Evolutionary conservation across 768 basidiomycete genomes (phyloP).

Genomic region (Krasilnikovozyma curviuscula): DNA sequence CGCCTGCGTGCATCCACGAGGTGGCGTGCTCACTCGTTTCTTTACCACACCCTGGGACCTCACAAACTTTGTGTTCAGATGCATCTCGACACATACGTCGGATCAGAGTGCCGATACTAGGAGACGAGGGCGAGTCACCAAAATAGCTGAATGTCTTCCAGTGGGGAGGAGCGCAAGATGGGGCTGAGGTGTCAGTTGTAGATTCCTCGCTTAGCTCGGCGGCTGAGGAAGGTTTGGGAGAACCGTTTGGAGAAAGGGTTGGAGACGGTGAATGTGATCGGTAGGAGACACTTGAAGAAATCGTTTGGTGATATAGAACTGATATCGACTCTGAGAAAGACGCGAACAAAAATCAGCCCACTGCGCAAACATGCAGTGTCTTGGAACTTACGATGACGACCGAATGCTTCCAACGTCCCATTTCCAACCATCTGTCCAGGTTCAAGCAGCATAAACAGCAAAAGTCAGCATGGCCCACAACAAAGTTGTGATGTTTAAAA

Average conservation of each 20-base stretch:
- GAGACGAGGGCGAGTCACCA: not conserved
- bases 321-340: constrained; percentile 4
- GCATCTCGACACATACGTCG: not conserved
- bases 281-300: constrained; percentile 3
- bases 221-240: not conserved
- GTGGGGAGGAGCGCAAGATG: too few species aligned
- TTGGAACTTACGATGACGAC: constrained; percentile 1
- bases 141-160: not conserved
- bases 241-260: not conserved
- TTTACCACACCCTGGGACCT: not conserved
- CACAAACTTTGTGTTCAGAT: too few species aligned
- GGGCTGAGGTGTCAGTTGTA: not conserved
- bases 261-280: not conserved
- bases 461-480: too few species aligned
- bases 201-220: not conserved
- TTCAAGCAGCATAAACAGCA: too few species aligned
- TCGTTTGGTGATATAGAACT: too few species aligned
- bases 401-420: constrained; percentile 1
- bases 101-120: not conserved
- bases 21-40: not conserved
- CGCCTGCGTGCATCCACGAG: constrained; percentile 8
- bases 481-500: too few species aligned
- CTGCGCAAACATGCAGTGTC: not conserved
- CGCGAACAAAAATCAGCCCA: not conserved
- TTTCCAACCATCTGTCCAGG: constrained; percentile 1